Evolutionary conservation across 352 stramenopile genomes (phyloP).

Genomic region (Globisporangium echinulatum): DNA sequence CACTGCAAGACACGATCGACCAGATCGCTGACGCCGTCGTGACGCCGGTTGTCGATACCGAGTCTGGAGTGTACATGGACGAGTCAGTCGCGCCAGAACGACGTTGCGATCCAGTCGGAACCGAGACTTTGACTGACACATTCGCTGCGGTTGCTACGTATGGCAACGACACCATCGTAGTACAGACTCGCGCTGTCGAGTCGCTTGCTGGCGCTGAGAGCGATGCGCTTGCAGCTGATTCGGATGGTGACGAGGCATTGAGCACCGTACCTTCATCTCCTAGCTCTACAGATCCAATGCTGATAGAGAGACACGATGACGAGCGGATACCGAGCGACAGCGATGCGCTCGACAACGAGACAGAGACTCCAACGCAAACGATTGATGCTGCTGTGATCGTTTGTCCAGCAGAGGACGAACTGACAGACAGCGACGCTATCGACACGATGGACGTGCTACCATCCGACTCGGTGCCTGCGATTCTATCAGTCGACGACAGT

Average conservation of each 20-base stretch:
- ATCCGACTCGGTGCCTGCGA: not conserved
- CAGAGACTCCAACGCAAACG: not conserved
- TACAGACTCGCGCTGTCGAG: not conserved
- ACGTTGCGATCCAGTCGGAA: too few species aligned
- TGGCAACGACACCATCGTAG: too few species aligned
- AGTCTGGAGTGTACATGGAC: not conserved
- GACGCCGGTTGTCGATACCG: not conserved
- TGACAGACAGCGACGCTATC: not conserved
- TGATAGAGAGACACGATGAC: not conserved
- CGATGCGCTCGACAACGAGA: not conserved
- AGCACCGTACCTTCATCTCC: too few species aligned
- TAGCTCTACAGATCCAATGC: too few species aligned
- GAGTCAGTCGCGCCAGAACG: not conserved
- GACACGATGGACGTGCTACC: too few species aligned
- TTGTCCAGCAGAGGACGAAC: not conserved
- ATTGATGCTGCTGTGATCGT: too few species aligned
- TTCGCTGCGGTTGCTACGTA: too few species aligned
- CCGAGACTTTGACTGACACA: too few species aligned
- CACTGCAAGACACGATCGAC: constrained; percentile 27
- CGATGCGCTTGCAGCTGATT: too few species aligned
- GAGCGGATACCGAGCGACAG: not conserved
- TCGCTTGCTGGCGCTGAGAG: not conserved
- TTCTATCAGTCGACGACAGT: not conserved
- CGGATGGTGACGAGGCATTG: too few species aligned
- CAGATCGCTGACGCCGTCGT: constrained; percentile 10